A percentile compares a stretch with the other conserved stretches of the same genome.
Conservation (phyloP, 163 green algal species). For the Volvox carteri region DNA sequence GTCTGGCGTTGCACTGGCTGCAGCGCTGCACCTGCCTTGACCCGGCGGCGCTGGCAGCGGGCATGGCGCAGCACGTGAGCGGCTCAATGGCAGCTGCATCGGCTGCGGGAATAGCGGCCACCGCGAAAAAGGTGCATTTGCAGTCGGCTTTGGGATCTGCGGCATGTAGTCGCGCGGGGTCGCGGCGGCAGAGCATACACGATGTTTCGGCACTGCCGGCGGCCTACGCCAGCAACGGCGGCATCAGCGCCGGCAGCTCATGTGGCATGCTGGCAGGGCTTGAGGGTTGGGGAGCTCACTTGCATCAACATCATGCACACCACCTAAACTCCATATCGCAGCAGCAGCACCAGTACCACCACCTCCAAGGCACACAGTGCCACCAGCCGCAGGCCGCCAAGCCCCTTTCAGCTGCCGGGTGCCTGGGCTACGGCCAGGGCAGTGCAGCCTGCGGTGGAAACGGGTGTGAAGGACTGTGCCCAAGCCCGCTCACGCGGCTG, state of each 20-base stretch:
- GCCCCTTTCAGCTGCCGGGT: background rate
- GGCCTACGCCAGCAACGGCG: constrained; percentile 11
- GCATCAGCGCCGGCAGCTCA: constrained; percentile 5
- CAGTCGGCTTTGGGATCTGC: background rate
- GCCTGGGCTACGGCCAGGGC: background rate
- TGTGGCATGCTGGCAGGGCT: background rate
- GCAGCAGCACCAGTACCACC: background rate
- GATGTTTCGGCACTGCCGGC: constrained; percentile 34
- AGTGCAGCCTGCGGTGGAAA: background rate
- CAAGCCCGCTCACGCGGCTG: background rate
- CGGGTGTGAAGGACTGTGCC: background rate
- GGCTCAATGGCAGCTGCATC: background rate
- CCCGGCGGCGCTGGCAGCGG: constrained; percentile 12
- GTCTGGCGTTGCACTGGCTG: constrained; percentile 16
- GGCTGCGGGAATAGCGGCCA: background rate
- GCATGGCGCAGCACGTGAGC: constrained; percentile 40
- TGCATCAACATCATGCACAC: background rate
- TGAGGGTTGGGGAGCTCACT: background rate
- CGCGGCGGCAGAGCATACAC: constrained; percentile 49
- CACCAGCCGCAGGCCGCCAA: background rate
- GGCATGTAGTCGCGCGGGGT: background rate
- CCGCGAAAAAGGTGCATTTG: constrained; percentile 8
- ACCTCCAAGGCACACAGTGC: background rate
- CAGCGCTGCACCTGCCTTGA: constrained; percentile 20
- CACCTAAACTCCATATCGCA: background rate